phyloP scores from a whole-genome alignment of 495 filamentous ascomycete species.

The Astrocystis sublimbata region DNA sequence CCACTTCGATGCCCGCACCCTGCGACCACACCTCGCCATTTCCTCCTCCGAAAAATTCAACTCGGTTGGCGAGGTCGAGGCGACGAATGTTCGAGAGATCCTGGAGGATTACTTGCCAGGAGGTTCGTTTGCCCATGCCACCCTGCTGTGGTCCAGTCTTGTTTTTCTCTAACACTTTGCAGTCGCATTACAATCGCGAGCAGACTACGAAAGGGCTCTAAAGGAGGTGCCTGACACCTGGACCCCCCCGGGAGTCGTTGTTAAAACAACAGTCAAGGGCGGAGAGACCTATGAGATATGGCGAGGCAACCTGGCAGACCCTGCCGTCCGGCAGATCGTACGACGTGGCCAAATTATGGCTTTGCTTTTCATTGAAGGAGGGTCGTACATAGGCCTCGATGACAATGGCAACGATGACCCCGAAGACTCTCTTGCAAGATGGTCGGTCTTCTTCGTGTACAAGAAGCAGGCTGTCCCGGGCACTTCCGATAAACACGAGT shows the following conservation, averaged over 20 bases:
- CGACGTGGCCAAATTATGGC: constrained; percentile 79
- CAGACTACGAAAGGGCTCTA: constrained; percentile 61
- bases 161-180: constrained; percentile 24
- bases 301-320: constrained; percentile 51
- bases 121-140: constrained; percentile 46
- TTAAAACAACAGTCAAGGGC: constrained; percentile 39
- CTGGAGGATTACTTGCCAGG: constrained; percentile 68
- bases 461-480: constrained; percentile 54
- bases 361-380: constrained; percentile 91
- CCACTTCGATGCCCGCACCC: constrained; percentile 76
- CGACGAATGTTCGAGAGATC: constrained; percentile 64
- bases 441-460: constrained; percentile 86
- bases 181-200: constrained; percentile 64
- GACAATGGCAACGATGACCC: constrained; percentile 66
- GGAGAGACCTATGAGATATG: constrained; percentile 53
- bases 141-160: neutral
- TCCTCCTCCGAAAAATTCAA: constrained; percentile 73
- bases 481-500: constrained; percentile 54
- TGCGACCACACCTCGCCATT: constrained; percentile 73
- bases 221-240: constrained; percentile 58
- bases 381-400: constrained; percentile 67
- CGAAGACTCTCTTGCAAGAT: constrained; percentile 72
- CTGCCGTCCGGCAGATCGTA: constrained; percentile 62
- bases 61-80: constrained; percentile 65
- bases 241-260: constrained; percentile 54